Evolutionary conservation across 148 eudicot genomes (phyloP), one percentile per base, ranked within the genome.

Genomic region (Talinum fruticosum): DNA sequence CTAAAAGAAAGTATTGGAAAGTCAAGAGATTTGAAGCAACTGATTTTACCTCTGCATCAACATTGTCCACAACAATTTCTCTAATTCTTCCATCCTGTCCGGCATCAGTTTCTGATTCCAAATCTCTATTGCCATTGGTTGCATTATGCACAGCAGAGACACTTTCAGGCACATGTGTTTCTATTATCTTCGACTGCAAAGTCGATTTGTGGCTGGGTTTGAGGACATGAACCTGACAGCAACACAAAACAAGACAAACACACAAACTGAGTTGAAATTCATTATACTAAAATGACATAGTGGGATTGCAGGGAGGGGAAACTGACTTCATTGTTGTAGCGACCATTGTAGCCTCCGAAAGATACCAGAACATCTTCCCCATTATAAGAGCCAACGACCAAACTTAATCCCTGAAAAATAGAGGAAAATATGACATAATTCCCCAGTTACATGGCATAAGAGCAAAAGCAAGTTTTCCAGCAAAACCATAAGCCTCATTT

Each of bases 281-380:
- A 77, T 47, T 71, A 6, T 6, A 23, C 26, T 29, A 18, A 57
- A 69, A 54, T 0, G 33, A 14, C 36, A 19, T 13, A 45, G 18
- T 8, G 32, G 18, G 66, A 1, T 33, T 14, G 14, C 34, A 32
- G 19, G 69, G 36, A 24, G 33, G 64, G 7, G 23, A 51, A 65
- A 24, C 71, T 72, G 67, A 96, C 99, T 93, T 96, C 97, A 80
- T 93, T 96, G 87, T 85, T 96, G 91, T 93, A 96, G 69, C 91
- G 94, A 41, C 99, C 99, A 75, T 93, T 96, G 79, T 96, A 96
- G 68, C 99, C 99, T 82, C 99, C 99, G 82, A 96, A 96, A 66
- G 97, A 82, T 67, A 96, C 83, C 54, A 96, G 85, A 65, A 89
- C 75, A 70, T 91, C 98, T 81, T 96, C 96, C 76, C 97, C 97